These are phyloP conservation scores for Annulohypoxylon truncatum DNA, from an alignment of 2,329 filamentous ascomycete genomes.

Conservation along the genomic window DNA sequence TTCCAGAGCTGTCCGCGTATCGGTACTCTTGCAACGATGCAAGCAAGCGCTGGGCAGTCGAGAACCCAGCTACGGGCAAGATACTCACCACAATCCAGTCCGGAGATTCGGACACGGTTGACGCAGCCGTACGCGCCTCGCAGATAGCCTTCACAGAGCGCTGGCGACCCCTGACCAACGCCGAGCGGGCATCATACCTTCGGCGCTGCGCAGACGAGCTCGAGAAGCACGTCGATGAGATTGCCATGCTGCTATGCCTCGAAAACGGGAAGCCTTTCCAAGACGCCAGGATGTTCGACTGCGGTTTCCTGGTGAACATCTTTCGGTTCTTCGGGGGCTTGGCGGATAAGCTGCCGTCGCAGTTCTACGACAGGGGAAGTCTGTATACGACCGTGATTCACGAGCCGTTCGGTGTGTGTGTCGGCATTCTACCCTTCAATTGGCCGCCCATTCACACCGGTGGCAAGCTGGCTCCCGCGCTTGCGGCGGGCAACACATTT, in stretches of 20 bases:
- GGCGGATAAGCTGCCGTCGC: slow-evolving; percentile 75
- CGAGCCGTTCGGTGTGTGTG: slow-evolving; percentile 72
- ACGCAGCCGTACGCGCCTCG: slow-evolving; percentile 22
- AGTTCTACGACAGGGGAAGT: slow-evolving; percentile 71
- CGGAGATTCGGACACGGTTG: slow-evolving; percentile 18
- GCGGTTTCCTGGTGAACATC: slow-evolving; percentile 54
- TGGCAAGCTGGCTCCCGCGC: slow-evolving; percentile 80
- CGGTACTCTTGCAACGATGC: slow-evolving; percentile 17
- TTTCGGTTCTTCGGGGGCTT: slow-evolving; percentile 83
- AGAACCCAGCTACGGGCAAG: slow-evolving; percentile 25
- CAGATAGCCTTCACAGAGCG: slow-evolving; percentile 22
- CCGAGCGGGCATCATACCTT: slow-evolving; percentile 15
- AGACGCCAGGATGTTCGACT: slow-evolving; percentile 69
- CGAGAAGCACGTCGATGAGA: slow-evolving; percentile 67
- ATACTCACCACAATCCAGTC: slow-evolving; percentile 23
- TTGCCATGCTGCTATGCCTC: slow-evolving; percentile 73
- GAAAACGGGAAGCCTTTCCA: slow-evolving; percentile 86
- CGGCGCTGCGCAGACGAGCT: slow-evolving; percentile 67
- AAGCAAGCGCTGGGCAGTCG: slow-evolving; percentile 20
- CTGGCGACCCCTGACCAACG: slow-evolving; percentile 22
- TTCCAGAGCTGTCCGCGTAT: slow-evolving; percentile 17
- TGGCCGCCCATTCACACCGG: slow-evolving; percentile 81
- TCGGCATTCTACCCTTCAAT: slow-evolving; percentile 84
- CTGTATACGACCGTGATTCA: slow-evolving; percentile 56
- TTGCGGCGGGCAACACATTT: slow-evolving; percentile 72